A percentile compares a stretch with the other conserved stretches of the same genome.
phyloP scores from a whole-genome alignment of 1,284 basidiomycete species.

The Tylopilus sp. region DNA sequence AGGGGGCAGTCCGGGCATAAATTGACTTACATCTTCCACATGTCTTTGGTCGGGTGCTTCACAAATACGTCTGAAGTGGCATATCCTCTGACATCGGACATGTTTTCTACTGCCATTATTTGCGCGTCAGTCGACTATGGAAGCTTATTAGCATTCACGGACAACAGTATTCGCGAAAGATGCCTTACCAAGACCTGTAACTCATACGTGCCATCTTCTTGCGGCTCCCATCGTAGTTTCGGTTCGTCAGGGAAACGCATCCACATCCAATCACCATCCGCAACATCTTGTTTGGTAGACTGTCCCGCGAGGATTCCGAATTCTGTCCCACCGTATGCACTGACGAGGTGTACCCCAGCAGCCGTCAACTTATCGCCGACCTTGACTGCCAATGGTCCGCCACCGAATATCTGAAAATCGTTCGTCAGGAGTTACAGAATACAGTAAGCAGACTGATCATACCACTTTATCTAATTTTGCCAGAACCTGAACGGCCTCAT shows the following conservation, averaged over 20 bases:
- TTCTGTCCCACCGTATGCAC: slow-evolving; percentile 41
- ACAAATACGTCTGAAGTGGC: slow-evolving; percentile 40
- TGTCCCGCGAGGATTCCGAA: slow-evolving; percentile 28
- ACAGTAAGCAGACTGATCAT: slow-evolving; percentile 5
- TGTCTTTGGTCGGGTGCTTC: slow-evolving; percentile 41
- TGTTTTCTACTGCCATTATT: slow-evolving; percentile 38
- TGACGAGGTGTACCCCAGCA: slow-evolving; percentile 30
- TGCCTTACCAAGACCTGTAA: slow-evolving; percentile 43
- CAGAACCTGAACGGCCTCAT: slow-evolving; percentile 15
- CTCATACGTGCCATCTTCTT: slow-evolving; percentile 46
- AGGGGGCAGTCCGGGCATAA: not conserved
- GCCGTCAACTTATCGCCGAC: slow-evolving; percentile 30
- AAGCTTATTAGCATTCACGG: not conserved
- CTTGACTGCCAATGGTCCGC: slow-evolving; percentile 37
- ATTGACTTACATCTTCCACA: slow-evolving; percentile 39
- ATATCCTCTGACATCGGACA: slow-evolving; percentile 40
- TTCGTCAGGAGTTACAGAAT: not conserved
- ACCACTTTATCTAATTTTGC: slow-evolving; percentile 29
- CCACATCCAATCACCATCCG: slow-evolving; percentile 47
- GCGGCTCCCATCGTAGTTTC: slow-evolving; percentile 39
- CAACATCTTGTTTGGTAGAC: slow-evolving; percentile 13
- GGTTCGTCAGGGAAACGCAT: slow-evolving; percentile 28
- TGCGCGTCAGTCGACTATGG: slow-evolving; percentile 18
- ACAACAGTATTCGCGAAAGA: not conserved
- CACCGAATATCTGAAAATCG: slow-evolving; percentile 30